These are phyloP conservation scores for Pyrenophora graminea DNA, from an alignment of 2,329 filamentous ascomycete genomes.

Conservation along the genomic window DNA sequence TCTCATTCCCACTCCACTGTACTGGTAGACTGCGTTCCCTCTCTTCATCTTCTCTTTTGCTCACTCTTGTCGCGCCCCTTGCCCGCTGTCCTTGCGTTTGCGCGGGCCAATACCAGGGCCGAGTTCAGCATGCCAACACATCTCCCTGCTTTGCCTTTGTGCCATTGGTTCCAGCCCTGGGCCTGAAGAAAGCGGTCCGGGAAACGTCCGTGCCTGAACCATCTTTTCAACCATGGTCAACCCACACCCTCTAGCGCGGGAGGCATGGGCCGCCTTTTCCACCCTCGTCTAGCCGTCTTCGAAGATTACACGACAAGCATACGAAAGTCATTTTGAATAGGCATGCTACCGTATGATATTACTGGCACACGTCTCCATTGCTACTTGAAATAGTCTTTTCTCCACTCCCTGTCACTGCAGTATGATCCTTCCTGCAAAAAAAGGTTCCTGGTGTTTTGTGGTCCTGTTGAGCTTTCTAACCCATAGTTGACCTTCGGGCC, in stretches of 20 bases:
- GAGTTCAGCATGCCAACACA: conserved; percentile 11
- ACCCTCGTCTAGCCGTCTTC: not conserved
- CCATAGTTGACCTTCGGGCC: too few species aligned
- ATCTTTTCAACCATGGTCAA: not conserved
- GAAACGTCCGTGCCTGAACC: conserved; percentile 10
- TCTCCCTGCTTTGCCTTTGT: conserved; percentile 6
- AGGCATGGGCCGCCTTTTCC: conserved; percentile 1
- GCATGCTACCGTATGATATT: too few species aligned
- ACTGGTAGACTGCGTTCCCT: not conserved
- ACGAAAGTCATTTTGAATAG: too few species aligned
- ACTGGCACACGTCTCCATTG: too few species aligned
- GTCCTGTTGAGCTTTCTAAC: too few species aligned
- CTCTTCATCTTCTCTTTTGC: not conserved
- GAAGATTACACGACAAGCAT: not conserved
- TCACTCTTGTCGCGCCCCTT: not conserved
- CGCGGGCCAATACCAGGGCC: conserved; percentile 3
- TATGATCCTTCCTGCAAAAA: too few species aligned
- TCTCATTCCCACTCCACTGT: not conserved
- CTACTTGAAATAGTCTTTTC: too few species aligned
- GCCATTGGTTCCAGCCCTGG: conserved; percentile 12
- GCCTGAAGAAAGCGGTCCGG: conserved; percentile 17
- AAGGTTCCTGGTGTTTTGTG: too few species aligned
- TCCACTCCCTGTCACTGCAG: too few species aligned
- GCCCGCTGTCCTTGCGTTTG: conserved; percentile 1
- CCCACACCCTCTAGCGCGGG: conserved; percentile 1